These are phyloP conservation scores for Acanthamoeba divionensis DNA, from an alignment of 208 protist species.

Conservation along the genomic window DNA sequence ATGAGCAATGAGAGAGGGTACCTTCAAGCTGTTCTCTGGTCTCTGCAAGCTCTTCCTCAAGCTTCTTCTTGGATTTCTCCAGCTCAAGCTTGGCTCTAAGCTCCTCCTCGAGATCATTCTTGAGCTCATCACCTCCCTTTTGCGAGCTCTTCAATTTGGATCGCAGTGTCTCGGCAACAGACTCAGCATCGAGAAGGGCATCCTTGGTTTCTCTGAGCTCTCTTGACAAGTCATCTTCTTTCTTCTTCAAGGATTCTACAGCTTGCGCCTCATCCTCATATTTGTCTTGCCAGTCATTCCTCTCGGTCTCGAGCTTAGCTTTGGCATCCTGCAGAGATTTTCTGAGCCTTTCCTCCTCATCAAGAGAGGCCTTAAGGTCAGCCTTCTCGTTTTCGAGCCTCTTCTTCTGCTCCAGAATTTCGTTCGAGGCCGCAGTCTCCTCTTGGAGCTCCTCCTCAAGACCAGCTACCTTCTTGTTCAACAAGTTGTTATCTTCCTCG, in stretches of 20 bases:
- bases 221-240: slow-evolving; percentile 14
- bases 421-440: slow-evolving; percentile 29
- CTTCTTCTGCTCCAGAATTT: slow-evolving; percentile 50
- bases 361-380: slow-evolving; percentile 59
- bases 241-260: slow-evolving; percentile 21
- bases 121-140: neutral
- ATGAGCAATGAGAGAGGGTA: too few relatives aligned
- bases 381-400: slow-evolving; percentile 63
- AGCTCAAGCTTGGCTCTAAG: slow-evolving; percentile 9
- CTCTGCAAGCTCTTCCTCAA: slow-evolving; percentile 48
- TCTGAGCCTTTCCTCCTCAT: slow-evolving; percentile 68
- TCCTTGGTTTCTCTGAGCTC: slow-evolving; percentile 17
- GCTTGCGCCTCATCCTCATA: slow-evolving; percentile 39
- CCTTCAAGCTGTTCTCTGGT: neutral
- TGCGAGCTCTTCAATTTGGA: slow-evolving; percentile 27
- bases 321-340: slow-evolving; percentile 47
- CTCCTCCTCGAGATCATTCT: slow-evolving; percentile 11
- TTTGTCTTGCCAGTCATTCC: slow-evolving; percentile 41
- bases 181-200: slow-evolving; percentile 4
- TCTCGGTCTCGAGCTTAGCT: slow-evolving; percentile 47
- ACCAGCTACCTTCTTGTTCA: slow-evolving; percentile 11
- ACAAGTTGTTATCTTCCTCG: slow-evolving; percentile 63
- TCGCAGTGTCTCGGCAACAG: slow-evolving; percentile 1
- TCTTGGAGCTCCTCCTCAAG: slow-evolving; percentile 56
- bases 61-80: slow-evolving; percentile 59